phyloP scores from a whole-genome alignment of 148 eudicot genomes.

The Pharnaceum exiguum region DNA sequence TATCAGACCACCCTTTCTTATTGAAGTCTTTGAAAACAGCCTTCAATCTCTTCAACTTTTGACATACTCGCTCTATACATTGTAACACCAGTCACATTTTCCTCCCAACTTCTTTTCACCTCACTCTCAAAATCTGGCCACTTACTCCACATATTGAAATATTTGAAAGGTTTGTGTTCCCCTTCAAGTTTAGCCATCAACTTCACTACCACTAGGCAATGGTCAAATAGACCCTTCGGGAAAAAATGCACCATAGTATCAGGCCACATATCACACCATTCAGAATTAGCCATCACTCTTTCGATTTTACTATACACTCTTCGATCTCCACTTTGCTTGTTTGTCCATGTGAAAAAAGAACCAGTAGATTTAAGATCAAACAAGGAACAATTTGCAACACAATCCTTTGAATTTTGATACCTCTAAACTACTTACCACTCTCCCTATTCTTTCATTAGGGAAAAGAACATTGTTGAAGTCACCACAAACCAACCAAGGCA shows the following conservation, averaged over 20 bases:
- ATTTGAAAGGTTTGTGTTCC: background rate
- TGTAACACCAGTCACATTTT: background rate
- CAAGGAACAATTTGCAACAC: background rate
- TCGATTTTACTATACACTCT: background rate
- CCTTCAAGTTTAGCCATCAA: accelerated
- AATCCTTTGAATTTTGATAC: background rate
- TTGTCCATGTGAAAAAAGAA: background rate
- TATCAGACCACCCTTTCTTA: background rate
- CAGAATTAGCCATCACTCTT: background rate
- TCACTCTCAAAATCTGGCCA: background rate
- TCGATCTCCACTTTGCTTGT: too few species aligned
- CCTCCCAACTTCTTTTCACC: background rate
- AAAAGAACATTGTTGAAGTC: background rate
- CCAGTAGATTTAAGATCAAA: background rate
- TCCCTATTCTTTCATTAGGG: background rate
- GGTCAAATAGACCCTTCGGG: background rate
- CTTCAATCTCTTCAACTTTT: background rate
- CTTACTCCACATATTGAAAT: background rate
- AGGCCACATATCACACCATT: background rate
- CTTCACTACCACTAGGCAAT: background rate
- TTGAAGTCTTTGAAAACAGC: background rate
- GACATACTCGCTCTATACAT: background rate
- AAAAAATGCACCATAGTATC: too few species aligned
- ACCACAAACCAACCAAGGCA: background rate
- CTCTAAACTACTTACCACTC: background rate